Percentiles rank a stretch among this genome's conserved stretches.
These are phyloP conservation scores for Mycena maculata DNA, from an alignment of 768 basidiomycete species.

Conservation along the genomic window DNA sequence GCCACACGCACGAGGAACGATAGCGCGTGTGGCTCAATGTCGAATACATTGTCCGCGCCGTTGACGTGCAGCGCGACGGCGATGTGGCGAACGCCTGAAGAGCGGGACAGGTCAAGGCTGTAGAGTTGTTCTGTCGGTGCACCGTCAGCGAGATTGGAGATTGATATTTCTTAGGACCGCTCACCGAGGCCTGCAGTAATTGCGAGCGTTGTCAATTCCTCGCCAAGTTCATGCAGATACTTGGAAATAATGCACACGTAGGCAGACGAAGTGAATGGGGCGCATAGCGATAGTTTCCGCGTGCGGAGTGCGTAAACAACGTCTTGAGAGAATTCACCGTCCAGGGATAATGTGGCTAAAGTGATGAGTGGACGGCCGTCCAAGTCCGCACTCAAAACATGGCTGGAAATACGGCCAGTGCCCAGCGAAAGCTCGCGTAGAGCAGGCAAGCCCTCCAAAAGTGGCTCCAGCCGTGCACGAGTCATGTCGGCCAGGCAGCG, in stretches of 20 bases:
- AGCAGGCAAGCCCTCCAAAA: background rate
- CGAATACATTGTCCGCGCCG: slow-evolving; percentile 2
- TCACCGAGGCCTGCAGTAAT: background rate
- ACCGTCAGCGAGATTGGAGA: slow-evolving; percentile 1
- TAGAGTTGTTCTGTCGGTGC: background rate
- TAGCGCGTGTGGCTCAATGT: background rate
- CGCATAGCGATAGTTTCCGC: background rate
- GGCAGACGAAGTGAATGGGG: background rate
- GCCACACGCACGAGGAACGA: slow-evolving; percentile 1
- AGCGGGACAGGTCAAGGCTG: slow-evolving; percentile 1
- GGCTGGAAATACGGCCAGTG: background rate
- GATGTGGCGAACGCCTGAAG: background rate
- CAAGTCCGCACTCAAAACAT: background rate
- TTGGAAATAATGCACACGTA: background rate
- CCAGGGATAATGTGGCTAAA: background rate
- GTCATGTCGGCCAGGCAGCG: background rate
- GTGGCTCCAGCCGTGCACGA: background rate
- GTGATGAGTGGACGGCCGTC: slow-evolving; percentile 1
- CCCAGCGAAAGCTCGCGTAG: background rate
- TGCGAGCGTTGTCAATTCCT: slow-evolving; percentile 1
- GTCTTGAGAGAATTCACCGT: slow-evolving; percentile 1
- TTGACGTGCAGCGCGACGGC: background rate
- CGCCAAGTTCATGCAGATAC: slow-evolving; percentile 1
- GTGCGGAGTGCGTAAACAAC: background rate
- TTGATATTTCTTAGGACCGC: background rate